Conservation (phyloP, 1,284 basidiomycete species). For the Ceratobasidium theobromae region DNA sequence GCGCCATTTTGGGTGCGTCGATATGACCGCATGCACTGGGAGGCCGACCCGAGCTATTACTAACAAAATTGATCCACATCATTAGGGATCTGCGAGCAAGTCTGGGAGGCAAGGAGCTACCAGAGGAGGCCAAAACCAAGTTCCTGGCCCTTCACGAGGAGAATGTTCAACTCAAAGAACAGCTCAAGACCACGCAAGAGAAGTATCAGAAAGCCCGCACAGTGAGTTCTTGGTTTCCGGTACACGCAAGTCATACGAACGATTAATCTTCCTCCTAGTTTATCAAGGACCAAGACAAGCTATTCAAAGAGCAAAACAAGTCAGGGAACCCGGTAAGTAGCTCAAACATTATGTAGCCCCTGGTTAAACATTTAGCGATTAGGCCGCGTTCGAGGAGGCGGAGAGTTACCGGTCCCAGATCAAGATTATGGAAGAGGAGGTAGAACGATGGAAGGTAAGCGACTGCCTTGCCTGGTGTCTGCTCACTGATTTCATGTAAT, state of each 20-base stretch:
- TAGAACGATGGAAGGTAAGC: constrained; percentile 61
- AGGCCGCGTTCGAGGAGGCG: constrained; percentile 69
- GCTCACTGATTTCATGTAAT: neutral
- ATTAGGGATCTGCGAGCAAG: constrained; percentile 70
- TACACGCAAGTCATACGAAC: neutral
- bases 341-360: neutral
- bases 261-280: constrained; percentile 54
- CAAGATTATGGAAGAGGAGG: constrained; percentile 68
- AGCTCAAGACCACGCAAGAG: constrained; percentile 70
- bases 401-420: constrained; percentile 68
- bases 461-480: neutral
- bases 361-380: neutral
- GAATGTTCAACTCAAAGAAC: constrained; percentile 67
- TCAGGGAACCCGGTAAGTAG: neutral
- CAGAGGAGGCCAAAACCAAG: constrained; percentile 76
- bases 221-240: constrained; percentile 48
- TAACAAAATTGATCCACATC: neutral
- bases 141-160: constrained; percentile 78
- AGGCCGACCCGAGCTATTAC: constrained; percentile 6
- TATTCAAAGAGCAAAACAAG: constrained; percentile 63
- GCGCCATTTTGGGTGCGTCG: constrained; percentile 68
- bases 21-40: neutral
- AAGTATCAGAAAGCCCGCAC: constrained; percentile 80
- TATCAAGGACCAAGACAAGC: constrained; percentile 88
- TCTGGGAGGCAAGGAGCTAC: constrained; percentile 70